phyloP scores from a whole-genome alignment of 192 early-diverging fungal genomes.

The Neocallimastix lanati region DNA sequence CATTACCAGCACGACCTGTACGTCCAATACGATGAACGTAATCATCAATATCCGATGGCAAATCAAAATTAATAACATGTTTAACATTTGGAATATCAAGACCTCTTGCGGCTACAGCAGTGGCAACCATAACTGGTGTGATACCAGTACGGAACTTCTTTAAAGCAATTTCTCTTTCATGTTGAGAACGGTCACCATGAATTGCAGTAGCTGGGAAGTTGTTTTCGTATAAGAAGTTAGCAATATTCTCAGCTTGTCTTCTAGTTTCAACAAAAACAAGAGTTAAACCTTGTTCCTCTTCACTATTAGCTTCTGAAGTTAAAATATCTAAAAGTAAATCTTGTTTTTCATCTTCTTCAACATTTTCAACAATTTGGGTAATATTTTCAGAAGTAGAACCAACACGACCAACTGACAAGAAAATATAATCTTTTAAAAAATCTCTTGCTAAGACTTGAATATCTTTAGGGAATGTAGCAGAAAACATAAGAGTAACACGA shows the following conservation, averaged over 20 bases:
- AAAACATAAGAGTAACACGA: conserved; percentile 91
- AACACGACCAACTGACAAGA: conserved; percentile 81
- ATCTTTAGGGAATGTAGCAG: conserved; percentile 86
- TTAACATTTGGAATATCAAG: conserved; percentile 88
- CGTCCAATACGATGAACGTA: conserved; percentile 94
- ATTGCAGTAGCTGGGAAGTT: conserved; percentile 86
- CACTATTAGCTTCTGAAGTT: conserved; percentile 46
- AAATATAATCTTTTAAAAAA: conserved; percentile 62
- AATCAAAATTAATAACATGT: conserved; percentile 84
- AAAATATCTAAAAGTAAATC: conserved; percentile 71
- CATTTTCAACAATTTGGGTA: conserved; percentile 72
- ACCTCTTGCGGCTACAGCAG: conserved; percentile 92
- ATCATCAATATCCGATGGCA: conserved; percentile 91
- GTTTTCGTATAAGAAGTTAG: conserved; percentile 53
- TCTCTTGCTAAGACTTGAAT: conserved; percentile 84
- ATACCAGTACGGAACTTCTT: conserved; percentile 66
- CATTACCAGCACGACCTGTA: conserved; percentile 92
- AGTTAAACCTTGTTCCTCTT: conserved; percentile 31
- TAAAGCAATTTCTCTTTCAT: conserved; percentile 83
- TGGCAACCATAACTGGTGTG: conserved; percentile 73
- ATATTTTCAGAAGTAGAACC: conserved; percentile 42
- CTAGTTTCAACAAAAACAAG: conserved; percentile 97
- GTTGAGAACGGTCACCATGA: conserved; percentile 89
- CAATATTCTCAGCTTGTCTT: conserved; percentile 75
- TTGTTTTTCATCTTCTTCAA: conserved; percentile 86